phyloP scores from a whole-genome alignment of 192 early-diverging fungal species.

The Backusella circina region DNA sequence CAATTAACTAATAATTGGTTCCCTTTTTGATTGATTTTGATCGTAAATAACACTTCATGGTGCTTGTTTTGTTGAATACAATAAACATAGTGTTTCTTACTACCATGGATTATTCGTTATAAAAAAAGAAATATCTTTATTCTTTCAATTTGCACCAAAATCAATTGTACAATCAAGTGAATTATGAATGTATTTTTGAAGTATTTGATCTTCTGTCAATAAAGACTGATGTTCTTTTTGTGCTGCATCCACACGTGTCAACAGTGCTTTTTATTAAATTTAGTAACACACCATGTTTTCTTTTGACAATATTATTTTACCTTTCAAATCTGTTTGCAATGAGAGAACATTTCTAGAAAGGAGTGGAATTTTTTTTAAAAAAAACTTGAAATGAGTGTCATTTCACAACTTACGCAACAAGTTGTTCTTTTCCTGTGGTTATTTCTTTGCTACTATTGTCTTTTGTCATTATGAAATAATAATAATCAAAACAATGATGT shows the following conservation, averaged over 20 bases:
- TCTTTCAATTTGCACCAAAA: conserved; percentile 22
- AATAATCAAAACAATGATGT: not conserved
- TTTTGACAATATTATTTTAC: conserved; percentile 2
- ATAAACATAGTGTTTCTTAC: not conserved
- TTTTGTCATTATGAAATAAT: not conserved
- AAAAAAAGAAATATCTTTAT: not conserved
- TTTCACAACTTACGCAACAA: not conserved
- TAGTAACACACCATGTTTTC: not conserved
- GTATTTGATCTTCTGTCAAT: conserved; percentile 35
- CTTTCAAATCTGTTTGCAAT: conserved; percentile 28
- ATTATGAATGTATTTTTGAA: conserved; percentile 40
- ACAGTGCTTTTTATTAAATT: conserved; percentile 14
- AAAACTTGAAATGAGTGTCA: not conserved
- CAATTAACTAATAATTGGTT: conserved; percentile 2
- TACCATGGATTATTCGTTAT: not conserved
- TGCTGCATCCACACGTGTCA: conserved; percentile 32
- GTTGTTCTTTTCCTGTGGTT: not conserved
- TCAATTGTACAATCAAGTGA: conserved; percentile 35
- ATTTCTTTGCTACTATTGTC: not conserved
- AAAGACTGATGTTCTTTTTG: conserved; percentile 31
- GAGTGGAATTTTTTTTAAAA: not conserved
- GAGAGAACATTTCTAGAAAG: conserved; percentile 25
- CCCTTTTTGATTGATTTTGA: not conserved
- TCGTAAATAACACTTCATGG: not conserved
- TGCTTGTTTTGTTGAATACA: not conserved